Evolutionary conservation across 108 stramenopile species (phyloP), one percentile per base, ranked within the genome.

Genomic region (Epithemia pelagica): DNA sequence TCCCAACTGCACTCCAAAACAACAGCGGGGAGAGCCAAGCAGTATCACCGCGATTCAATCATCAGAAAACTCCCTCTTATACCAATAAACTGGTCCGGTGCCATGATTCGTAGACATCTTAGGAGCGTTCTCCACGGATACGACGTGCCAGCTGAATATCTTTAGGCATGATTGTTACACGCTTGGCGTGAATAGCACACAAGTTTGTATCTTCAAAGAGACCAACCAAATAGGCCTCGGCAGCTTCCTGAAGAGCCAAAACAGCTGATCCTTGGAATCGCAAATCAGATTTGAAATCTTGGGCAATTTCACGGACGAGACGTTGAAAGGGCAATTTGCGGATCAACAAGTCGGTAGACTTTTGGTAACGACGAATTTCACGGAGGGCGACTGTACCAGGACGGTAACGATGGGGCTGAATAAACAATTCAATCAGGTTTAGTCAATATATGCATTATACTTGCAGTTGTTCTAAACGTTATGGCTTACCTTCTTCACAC

Each of bases 131-230:
- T 60, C 81, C 85, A 67, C 85, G 79, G 68, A 86, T 86, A 78
- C 85, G 85, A 51, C 81, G 81, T 31, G 85, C 85, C 60, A 86
- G 63, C 75, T 95, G 95, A 54, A 98, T 95, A 78, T 98, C 97
- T 82, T 95, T 97, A 52, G 95, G 93, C 96, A 98, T 96, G 84
- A 98, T 98, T 24, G 97, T 98, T 24, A 98, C 95, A 84, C 97
- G 95, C 82, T 96, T 95, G 32, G 95, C 97, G 79, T 98, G 97
- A 72, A 95, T 91, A 30, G 96, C 96, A 66, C 94, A 95, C 72
- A 97, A 82, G 89, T 97, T 97, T 66, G 94, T 91, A 81, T 98
- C 97, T 76, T 98, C 97, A 65, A 98, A 96, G 51, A 98, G 89
- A 69, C 91, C 90, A 55, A 97, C 94, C 33, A 97, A 80, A 89